phyloP scores from a whole-genome alignment of 768 basidiomycete species.

The Strobilomyces dryophilus region DNA sequence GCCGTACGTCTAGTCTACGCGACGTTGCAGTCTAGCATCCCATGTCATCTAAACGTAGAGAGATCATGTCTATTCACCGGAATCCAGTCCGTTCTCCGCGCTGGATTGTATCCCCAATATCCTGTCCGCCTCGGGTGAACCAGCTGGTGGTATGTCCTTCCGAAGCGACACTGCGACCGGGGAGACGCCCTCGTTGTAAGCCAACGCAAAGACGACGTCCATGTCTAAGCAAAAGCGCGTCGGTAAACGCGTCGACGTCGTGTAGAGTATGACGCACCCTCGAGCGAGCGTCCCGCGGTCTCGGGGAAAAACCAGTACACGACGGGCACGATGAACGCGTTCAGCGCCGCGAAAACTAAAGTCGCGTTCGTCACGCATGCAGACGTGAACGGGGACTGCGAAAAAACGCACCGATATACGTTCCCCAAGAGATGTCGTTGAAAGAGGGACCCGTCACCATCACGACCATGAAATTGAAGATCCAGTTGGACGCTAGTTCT shows the following conservation, averaged over 20 bases:
- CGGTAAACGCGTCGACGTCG: not conserved
- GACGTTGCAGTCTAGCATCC: no score
- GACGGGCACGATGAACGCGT: constrained; percentile 52
- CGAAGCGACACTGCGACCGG: constrained; percentile 42
- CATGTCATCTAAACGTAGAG: not conserved
- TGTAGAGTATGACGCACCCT: constrained; percentile 32
- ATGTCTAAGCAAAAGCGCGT: constrained; percentile 28
- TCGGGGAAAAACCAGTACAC: constrained; percentile 62
- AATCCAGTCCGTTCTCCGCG: constrained; percentile 2
- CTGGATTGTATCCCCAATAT: constrained; percentile 35
- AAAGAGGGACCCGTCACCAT: constrained; percentile 62
- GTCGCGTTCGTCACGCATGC: not conserved
- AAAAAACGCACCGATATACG: constrained; percentile 48
- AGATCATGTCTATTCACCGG: not conserved
- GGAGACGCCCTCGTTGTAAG: constrained; percentile 41
- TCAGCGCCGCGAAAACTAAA: constrained; percentile 51
- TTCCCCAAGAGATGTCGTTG: constrained; percentile 53
- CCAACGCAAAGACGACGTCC: constrained; percentile 46
- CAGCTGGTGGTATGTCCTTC: constrained; percentile 42
- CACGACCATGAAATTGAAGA: constrained; percentile 55
- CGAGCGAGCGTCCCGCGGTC: constrained; percentile 55
- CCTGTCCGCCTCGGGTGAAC: constrained; percentile 41
- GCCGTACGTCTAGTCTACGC: not conserved
- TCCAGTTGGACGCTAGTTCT: constrained; percentile 41
- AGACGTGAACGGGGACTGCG: not conserved